Base-by-base conservation (phyloP, 495 filamentous ascomycete genomes). In the Penicillium mononematosum region DNA sequence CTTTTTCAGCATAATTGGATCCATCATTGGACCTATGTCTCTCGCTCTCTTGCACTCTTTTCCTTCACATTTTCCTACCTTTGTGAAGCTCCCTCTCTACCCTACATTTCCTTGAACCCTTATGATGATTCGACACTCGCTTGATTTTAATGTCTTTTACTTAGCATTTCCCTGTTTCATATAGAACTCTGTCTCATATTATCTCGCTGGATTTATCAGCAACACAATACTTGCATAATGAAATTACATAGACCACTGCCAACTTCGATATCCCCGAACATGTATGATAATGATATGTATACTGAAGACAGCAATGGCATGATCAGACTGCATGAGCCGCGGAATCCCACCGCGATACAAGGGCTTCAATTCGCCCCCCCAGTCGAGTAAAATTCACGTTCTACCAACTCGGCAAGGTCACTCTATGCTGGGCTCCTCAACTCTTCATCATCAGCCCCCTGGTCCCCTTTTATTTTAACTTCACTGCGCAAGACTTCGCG, bases 21-120 rank as follows among this genome's bases (percentile, higher is more conserved):
- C 19, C 55, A 45, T 46, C n/a, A 17, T 48, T 53, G 20, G 50
- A 39, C 47, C 43, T 49, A 44, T 62, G 31, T 24, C 22, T 45
- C 47, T 36, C 36, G 36, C 36, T 34, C 27, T 49, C 38, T 56
- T 39, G 16, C 36, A 6, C 36, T 8, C n/a, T 25, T 20, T 63
- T 55, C 27, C 24, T 49, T 58, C 24, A 34, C 54, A 24, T 38
- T 48, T 27, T 36, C 24, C 38, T 27, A 24, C 32, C 50, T 57
- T 25, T 29, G 22, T 44, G 52, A 56, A 56, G 50, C 60, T 27
- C 32, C 8, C 36, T 50, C 47, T 41, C 50, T 22, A 22, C 22
- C 22, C 44, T 10, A 55, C 8, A 48, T 60, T 63, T 58, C 57
- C 47, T 58, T 53, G 48, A 19, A 29, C n/a, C 43, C n/a, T 31